Evolutionary conservation across 2,329 filamentous ascomycete genomes (phyloP).

Genomic region (Eutypa lata): DNA sequence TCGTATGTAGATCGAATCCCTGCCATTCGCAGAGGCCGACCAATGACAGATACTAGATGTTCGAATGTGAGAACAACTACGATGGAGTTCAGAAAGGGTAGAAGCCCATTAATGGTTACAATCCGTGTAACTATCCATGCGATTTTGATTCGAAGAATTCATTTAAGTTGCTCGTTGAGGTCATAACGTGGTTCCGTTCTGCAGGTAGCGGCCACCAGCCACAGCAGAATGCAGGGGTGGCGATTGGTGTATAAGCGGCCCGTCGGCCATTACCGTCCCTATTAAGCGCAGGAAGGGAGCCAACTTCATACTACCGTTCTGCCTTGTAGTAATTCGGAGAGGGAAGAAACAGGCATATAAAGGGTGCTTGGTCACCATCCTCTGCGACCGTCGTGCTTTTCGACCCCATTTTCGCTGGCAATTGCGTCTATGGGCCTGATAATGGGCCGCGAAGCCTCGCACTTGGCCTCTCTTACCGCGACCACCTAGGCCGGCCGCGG

Average conservation of each 20-base stretch:
- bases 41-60: not conserved
- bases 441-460: constrained; percentile 27
- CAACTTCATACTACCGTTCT: constrained; percentile 14
- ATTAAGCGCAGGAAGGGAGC: constrained; percentile 15
- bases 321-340: constrained; percentile 15
- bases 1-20: not conserved
- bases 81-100: constrained; percentile 6
- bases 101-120: constrained; percentile 6
- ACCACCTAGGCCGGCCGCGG: constrained; percentile 19
- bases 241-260: constrained; percentile 25
- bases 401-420: constrained; percentile 8
- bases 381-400: constrained; percentile 18
- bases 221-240: constrained; percentile 11
- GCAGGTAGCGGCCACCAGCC: constrained; percentile 12
- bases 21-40: not conserved
- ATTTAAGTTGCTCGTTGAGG: constrained; percentile 4
- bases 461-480: constrained; percentile 16
- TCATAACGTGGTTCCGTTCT: constrained; percentile 2
- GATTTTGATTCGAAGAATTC: not conserved
- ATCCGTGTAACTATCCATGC: not conserved
- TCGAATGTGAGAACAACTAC: no score
- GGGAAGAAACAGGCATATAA: constrained; percentile 23
- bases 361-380: constrained; percentile 18
- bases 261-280: constrained; percentile 7
- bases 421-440: constrained; percentile 19